These are phyloP conservation scores for Nannochloris sp. DNA, from an alignment of 139 green algal species.

Conservation along the genomic window DNA sequence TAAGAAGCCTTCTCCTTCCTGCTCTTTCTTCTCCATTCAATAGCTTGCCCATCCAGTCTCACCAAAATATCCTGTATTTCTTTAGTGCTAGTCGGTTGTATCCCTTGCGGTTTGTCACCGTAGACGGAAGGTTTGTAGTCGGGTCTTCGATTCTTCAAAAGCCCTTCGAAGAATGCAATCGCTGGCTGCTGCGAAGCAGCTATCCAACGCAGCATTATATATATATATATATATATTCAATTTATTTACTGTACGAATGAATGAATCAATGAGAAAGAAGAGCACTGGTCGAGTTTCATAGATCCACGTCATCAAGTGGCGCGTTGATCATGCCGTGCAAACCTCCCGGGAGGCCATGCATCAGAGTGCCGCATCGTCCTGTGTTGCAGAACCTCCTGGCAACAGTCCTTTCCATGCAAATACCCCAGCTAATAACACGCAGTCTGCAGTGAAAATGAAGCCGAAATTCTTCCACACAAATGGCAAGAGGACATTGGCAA, in stretches of 20 bases:
- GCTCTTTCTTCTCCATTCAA: conserved; percentile 25
- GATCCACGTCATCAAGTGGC: too few species aligned
- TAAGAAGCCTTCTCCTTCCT: conserved; percentile 26
- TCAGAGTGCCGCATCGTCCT: neutral
- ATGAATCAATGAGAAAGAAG: too few species aligned
- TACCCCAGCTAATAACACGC: conserved; percentile 58
- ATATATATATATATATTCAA: too few species aligned
- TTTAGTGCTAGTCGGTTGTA: conserved; percentile 19
- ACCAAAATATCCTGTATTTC: conserved; percentile 23
- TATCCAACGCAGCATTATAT: too few species aligned
- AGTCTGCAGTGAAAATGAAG: conserved; percentile 82
- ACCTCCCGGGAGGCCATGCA: too few species aligned
- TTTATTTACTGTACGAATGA: too few species aligned
- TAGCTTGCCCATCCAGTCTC: conserved; percentile 29
- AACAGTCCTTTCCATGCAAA: conserved; percentile 71
- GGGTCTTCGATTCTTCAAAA: neutral
- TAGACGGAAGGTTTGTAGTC: conserved; percentile 4
- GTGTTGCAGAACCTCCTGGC: neutral
- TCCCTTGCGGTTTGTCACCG: conserved; percentile 3
- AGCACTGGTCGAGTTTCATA: too few species aligned
- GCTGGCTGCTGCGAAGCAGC: too few species aligned
- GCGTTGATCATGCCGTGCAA: too few species aligned
- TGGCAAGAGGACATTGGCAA: conserved; percentile 89
- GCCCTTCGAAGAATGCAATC: too few species aligned
- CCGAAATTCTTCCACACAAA: conserved; percentile 90